Percentiles rank a stretch among this genome's conserved stretches.
These are phyloP conservation scores for Golubevia sp. DNA, from an alignment of 1,284 basidiomycete species.

Conservation along the genomic window DNA sequence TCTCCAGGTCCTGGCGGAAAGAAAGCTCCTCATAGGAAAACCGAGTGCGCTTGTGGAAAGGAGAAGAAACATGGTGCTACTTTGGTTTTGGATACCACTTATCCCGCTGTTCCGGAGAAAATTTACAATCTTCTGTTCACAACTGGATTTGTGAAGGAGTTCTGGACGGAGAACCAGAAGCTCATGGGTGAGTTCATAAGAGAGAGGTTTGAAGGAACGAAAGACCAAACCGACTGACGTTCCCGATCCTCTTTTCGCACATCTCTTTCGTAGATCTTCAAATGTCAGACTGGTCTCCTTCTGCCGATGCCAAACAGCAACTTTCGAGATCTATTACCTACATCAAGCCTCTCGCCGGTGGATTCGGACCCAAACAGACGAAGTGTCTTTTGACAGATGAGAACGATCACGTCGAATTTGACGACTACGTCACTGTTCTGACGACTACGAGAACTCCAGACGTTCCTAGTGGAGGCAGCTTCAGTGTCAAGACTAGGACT, in stretches of 20 bases:
- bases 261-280: constrained; percentile 28
- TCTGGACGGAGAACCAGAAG: constrained; percentile 85
- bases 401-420: constrained; percentile 78
- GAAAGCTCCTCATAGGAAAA: constrained; percentile 63
- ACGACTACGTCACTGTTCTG: constrained; percentile 79
- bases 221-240: background rate
- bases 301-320: constrained; percentile 69
- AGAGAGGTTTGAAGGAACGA: background rate
- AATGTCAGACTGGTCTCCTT: constrained; percentile 47
- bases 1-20: constrained; percentile 25
- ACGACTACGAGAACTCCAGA: constrained; percentile 93
- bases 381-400: constrained; percentile 92
- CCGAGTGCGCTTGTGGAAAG: constrained; percentile 76
- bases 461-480: constrained; percentile 88
- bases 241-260: background rate
- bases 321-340: constrained; percentile 87
- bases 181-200: constrained; percentile 72
- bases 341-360: constrained; percentile 87
- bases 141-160: constrained; percentile 92
- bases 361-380: constrained; percentile 89
- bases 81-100: constrained; percentile 74
- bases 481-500: constrained; percentile 88
- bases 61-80: constrained; percentile 76
- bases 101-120: constrained; percentile 89
- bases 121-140: constrained; percentile 96